Base-by-base conservation (phyloP, 2,329 filamentous ascomycete species). In the Phialocephala subalpina region DNA sequence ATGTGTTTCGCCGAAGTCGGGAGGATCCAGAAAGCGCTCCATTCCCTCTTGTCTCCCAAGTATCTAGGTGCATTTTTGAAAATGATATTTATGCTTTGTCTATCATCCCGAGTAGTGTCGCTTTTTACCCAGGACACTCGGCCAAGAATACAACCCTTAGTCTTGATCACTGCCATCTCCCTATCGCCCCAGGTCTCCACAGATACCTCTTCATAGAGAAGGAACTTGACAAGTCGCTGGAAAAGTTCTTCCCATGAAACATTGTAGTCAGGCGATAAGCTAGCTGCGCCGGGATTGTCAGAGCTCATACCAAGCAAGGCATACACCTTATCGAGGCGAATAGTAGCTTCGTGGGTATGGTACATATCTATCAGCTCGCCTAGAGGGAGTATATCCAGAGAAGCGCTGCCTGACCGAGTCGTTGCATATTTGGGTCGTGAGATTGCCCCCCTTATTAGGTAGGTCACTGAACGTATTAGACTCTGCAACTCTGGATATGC, bases 301-400 rank as follows among this genome's bases (percentile, higher is more conserved):
- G 63, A 66, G 55, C 65, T 64, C 63, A 69, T 69, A 27, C 68
- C 63, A 36, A 69, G 63, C 22, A 69, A 68, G 20, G 68, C 68
- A 66, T 66, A 69, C 33, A 69, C 60, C 36, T 65, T 69, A 59
- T 69, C 64, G 56, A 38, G 58, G 49, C 2, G n/a, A 16, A 55
- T 16, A 60, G 64, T 60, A 60, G 68, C 68, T 52, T 69, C 22
- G 49, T 55, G 63, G 38, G 60, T 60, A 66, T 64, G 57, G 57
- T 47, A 69, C 66, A 66, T 69, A 58, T 69, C 68, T 52, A 69
- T 55, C 29, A 69, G 63, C 60, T 68, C 63, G 20, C 45, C 38
- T 60, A 69, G 49, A 16, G 35, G 25, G 7, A 59, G 14, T 64
- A 68, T 68, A 14, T 60, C n/a, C 22, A 66, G 25, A 36, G 60